Base-by-base conservation (phyloP, 2,329 filamentous ascomycete species). In the Diaporthe sp. region DNA sequence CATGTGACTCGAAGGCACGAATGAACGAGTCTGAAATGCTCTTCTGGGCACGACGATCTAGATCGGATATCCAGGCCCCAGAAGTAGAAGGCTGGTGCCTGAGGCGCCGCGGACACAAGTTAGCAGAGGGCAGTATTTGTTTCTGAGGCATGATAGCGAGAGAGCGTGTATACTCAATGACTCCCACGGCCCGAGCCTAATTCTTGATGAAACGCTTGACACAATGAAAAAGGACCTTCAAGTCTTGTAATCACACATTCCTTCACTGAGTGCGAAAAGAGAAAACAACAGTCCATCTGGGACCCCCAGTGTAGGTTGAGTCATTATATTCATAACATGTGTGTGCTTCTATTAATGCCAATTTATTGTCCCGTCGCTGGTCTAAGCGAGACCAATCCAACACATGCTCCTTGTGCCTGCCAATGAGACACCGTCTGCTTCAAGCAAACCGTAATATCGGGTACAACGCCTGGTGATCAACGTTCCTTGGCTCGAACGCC, bases 311-410 rank as follows among this genome's bases (percentile, higher is more conserved):
- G 47, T 38, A 68, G 47, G 64, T 7, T 33, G n/a, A 22, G 45
- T 68, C 64, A 68, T 68, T 68, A 54, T 54, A 54, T 68, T 68
- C 64, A 40, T 68, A 54, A 68, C 33, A 15, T 52, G 47, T 40
- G 38, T 68, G 45, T n/a, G 45, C 64, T 68, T 68, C 47, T 68
- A 68, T 68, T 68, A 68, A 68, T 68, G 47, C 64, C 47, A 52
- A 54, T 68, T 68, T 68, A 54, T 54, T 30, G 64, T 28, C 33
- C 64, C 64, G n/a, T 22, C 40, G 64, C 64, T 28, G 33, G 47
- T 68, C 47, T 28, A 19, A 25, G 47, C n/a, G 64, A 30, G 33
- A 68, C 33, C n/a, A 54, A 17, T 12, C 5, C 4, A 40, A 30
- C 47, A 54, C 47, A 54, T 54, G 13, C 64, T 40, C 64, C n/a